phyloP scores from a whole-genome alignment of 1,284 basidiomycete species.

The Phlebopus sp. region DNA sequence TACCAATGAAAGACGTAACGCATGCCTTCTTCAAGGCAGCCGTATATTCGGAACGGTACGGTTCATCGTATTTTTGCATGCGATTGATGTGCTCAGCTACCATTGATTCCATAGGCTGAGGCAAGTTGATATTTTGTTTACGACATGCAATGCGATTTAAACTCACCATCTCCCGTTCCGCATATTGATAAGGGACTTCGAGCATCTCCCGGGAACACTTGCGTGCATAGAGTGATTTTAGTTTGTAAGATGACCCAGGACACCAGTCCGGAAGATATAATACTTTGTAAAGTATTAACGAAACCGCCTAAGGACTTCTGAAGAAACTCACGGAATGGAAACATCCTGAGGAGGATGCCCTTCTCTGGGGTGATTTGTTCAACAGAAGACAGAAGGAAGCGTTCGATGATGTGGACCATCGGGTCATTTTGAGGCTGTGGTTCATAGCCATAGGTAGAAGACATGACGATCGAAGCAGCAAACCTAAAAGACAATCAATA shows the following conservation, averaged over 20 bases:
- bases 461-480: constrained; percentile 16
- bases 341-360: constrained; percentile 17
- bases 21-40: constrained; percentile 19
- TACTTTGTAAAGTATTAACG: constrained; percentile 9
- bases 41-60: constrained; percentile 14
- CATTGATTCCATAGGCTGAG: constrained; percentile 16
- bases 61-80: constrained; percentile 15
- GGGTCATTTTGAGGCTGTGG: constrained; percentile 19
- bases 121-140: not conserved
- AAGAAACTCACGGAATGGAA: constrained; percentile 22
- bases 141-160: not conserved
- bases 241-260: constrained; percentile 17
- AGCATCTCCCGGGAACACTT: constrained; percentile 3
- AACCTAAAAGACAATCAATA: constrained; percentile 12
- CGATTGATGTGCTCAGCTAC: constrained; percentile 19
- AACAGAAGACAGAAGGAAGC: constrained; percentile 13
- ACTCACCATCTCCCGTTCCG: constrained; percentile 13
- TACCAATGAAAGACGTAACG: constrained; percentile 22
- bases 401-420: constrained; percentile 19
- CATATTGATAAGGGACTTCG: constrained; percentile 16
- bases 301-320: not conserved
- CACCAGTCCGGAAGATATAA: constrained; percentile 21
- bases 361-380: constrained; percentile 9
- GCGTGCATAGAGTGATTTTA: constrained; percentile 7
- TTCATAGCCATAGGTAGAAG: constrained; percentile 24